These are phyloP conservation scores for Dothidotthia symphoricarpi DNA, from an alignment of 2,329 filamentous ascomycete genomes.

Conservation along the genomic window DNA sequence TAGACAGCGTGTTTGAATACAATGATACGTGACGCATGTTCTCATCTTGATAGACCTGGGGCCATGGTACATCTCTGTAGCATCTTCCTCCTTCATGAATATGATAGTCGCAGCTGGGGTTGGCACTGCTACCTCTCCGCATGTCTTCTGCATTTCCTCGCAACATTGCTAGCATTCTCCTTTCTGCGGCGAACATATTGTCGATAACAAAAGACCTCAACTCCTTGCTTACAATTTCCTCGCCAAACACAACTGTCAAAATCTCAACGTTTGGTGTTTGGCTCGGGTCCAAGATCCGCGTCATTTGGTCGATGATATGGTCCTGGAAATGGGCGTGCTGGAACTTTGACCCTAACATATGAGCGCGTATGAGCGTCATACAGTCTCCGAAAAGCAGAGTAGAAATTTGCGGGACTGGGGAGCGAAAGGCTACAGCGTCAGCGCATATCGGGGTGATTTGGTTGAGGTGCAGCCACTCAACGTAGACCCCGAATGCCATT, in stretches of 20 bases:
- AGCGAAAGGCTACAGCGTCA: neutral
- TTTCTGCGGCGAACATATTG: constrained; percentile 13
- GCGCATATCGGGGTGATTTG: neutral
- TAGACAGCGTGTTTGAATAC: neutral
- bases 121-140: neutral
- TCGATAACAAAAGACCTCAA: constrained; percentile 7
- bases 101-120: constrained; percentile 9
- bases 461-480: constrained; percentile 8
- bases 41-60: too few species aligned
- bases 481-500: constrained; percentile 14
- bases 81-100: constrained; percentile 6
- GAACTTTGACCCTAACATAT: constrained; percentile 14
- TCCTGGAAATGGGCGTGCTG: constrained; percentile 13
- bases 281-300: neutral
- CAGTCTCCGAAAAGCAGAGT: constrained; percentile 8
- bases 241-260: constrained; percentile 6
- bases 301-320: constrained; percentile 11
- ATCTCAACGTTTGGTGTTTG: constrained; percentile 10
- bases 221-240: constrained; percentile 1
- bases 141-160: constrained; percentile 2
- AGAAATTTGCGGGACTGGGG: neutral
- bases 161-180: constrained; percentile 10
- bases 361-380: constrained; percentile 17
- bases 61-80: constrained; percentile 1
- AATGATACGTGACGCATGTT: neutral